A percentile compares a stretch with the other conserved stretches of the same genome.
Conservation (phyloP, 805 yeast species). For the Zygoascus biomembranicola region DNA sequence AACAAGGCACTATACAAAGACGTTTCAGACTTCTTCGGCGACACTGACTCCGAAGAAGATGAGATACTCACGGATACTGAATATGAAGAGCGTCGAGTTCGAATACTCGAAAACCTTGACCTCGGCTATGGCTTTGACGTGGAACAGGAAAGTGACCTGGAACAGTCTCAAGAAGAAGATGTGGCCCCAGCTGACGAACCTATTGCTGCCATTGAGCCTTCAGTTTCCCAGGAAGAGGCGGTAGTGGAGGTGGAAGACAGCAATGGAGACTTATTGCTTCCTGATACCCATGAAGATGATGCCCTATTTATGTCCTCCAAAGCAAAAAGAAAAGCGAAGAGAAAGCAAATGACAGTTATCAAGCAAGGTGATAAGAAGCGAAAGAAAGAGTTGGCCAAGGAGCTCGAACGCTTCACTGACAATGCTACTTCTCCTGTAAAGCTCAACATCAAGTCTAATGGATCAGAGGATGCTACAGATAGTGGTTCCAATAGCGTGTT, state of each 20-base stretch:
- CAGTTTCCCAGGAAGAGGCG: neutral
- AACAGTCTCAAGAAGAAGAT: neutral
- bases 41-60: neutral
- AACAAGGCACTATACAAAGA: neutral
- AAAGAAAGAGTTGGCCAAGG: neutral
- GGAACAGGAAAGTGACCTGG: neutral
- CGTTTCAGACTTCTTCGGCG: constrained; percentile 3
- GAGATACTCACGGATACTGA: neutral
- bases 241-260: neutral
- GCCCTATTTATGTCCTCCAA: constrained; percentile 5
- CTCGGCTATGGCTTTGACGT: constrained; percentile 3
- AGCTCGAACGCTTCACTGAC: neutral
- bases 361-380: constrained; percentile 5
- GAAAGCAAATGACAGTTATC: constrained; percentile 2
- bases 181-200: constrained; percentile 3
- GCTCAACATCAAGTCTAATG: neutral
- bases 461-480: neutral
- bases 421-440: neutral
- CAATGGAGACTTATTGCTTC: neutral
- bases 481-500: neutral
- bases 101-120: neutral
- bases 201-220: constrained; percentile 1
- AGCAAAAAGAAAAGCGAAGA: constrained; percentile 7
- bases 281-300: constrained; percentile 1
- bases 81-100: neutral